Percentiles rank a stretch among this genome's conserved stretches.
Conservation (phyloP, 2,329 filamentous ascomycete species). For the Immersiporthe knoxdaviesiana region DNA sequence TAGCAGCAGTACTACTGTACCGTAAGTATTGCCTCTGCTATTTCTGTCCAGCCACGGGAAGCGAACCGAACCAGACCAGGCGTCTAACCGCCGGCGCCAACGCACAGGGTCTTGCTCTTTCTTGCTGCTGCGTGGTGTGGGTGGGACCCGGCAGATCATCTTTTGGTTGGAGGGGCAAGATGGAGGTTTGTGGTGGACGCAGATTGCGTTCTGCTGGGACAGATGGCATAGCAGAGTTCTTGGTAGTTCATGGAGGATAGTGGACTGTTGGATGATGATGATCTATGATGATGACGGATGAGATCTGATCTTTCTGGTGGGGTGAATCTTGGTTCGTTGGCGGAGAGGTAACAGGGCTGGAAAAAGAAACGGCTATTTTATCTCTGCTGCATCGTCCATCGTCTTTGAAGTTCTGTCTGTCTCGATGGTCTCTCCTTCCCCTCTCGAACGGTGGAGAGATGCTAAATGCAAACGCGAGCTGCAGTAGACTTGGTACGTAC, state of each 20-base stretch:
- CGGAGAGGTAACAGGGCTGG: neutral
- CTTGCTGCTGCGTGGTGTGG: neutral
- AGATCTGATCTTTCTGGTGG: neutral
- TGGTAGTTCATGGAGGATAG: neutral
- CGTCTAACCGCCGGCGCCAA: constrained; percentile 16
- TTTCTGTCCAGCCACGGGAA: constrained; percentile 7
- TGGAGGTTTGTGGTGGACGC: neutral
- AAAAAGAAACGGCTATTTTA: neutral
- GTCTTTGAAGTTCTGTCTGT: too few species aligned
- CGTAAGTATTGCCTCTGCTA: neutral
- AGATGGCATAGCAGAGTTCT: neutral
- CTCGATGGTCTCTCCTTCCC: neutral
- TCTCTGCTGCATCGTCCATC: neutral
- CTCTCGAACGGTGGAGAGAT: neutral
- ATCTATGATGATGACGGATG: neutral
- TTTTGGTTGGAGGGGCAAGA: neutral
- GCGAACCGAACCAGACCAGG: constrained; percentile 3
- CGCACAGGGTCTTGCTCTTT: neutral
- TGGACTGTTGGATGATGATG: neutral
- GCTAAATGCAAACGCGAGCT: too few species aligned
- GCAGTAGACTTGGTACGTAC: neutral
- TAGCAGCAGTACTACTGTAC: neutral
- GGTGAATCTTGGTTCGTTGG: constrained; percentile 1
- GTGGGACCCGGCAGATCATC: neutral
- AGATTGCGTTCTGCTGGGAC: constrained; percentile 14